Evolutionary conservation across 2,329 filamentous ascomycete genomes (phyloP), one percentile per base, ranked within the genome.

Genomic region (Verticillium klebahnii): DNA sequence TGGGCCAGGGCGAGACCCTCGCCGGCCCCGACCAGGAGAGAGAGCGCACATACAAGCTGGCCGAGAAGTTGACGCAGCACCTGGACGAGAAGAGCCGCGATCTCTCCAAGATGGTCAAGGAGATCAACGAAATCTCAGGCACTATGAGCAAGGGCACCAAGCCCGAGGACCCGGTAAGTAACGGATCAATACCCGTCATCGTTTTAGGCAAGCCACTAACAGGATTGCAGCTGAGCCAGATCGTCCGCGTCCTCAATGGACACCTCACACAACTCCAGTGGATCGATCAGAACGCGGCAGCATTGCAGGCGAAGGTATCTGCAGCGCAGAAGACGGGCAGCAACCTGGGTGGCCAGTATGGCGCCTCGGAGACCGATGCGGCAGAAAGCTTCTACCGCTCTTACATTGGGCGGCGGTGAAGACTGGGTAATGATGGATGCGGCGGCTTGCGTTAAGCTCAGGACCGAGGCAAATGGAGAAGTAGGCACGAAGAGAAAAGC

Each of bases 81-180:
- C 82, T 99, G 66, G 93, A 96, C 62, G 93, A 96, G 69, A 96
- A 98, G 87, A 93, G 92, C 71, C 91, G 92, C 73, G 93, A 97
- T 72, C 82, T 99, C 65, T 88, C 87, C 57, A 94, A 92, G 78
- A 98, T 99, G 93, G 96, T 99, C 69, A 93, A 96, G 73, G 95
- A 98, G 77, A 96, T 99, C 73, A 99, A 99, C 73, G 87, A 89
- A 68, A 94, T 96, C 65, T 95, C 92, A n/a, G 85, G 91, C 60
- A 92, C 89, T 29, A 80, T 99, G 67, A 94, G 88, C 82, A 97
- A 96, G 83, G 92, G 90, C 62, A 89, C 85, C 76, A 96, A 96
- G 77, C 86, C 91, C 32, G 91, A 95, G 74, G 92, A 95, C 77
- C 91, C 91, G 67, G 92, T 95, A 84, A 78, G 88, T 84, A 69